Conservation (phyloP, 2,329 filamentous ascomycete species). For the Monilinia fructigena region DNA sequence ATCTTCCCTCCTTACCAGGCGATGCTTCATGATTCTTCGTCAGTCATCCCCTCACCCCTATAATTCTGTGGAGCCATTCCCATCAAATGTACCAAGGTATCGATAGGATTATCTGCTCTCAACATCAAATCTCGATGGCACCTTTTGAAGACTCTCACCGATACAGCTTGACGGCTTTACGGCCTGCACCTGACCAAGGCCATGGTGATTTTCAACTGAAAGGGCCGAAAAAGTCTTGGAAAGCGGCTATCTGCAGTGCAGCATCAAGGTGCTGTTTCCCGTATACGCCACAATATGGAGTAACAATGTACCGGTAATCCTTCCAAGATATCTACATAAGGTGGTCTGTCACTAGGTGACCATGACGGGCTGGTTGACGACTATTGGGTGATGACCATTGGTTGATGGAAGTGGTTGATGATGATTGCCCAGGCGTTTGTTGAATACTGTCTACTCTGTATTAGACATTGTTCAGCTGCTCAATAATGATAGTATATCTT, state of each 20-base stretch:
- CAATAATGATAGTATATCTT: too few relatives aligned
- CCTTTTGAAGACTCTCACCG: background rate
- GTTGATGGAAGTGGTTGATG: too few relatives aligned
- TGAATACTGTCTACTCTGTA: too few relatives aligned
- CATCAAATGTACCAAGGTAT: background rate
- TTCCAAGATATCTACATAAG: too few relatives aligned
- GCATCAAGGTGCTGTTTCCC: too few relatives aligned
- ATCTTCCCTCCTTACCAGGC: background rate
- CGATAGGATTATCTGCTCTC: background rate
- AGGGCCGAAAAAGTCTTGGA: constrained; percentile 2
- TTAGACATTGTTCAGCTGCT: too few relatives aligned
- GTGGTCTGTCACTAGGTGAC: too few relatives aligned
- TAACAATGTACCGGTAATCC: too few relatives aligned
- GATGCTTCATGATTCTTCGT: background rate
- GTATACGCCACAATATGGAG: background rate
- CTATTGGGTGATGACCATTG: background rate
- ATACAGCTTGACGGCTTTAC: background rate
- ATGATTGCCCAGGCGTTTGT: too few relatives aligned
- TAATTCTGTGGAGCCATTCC: background rate
- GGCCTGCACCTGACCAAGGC: background rate
- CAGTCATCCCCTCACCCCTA: background rate
- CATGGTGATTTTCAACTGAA: background rate
- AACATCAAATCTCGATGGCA: background rate
- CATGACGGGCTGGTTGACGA: too few relatives aligned
- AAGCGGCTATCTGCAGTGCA: background rate